These are phyloP conservation scores for Aspergillus conjunctus DNA, from an alignment of 495 filamentous ascomycete genomes.

Conservation along the genomic window DNA sequence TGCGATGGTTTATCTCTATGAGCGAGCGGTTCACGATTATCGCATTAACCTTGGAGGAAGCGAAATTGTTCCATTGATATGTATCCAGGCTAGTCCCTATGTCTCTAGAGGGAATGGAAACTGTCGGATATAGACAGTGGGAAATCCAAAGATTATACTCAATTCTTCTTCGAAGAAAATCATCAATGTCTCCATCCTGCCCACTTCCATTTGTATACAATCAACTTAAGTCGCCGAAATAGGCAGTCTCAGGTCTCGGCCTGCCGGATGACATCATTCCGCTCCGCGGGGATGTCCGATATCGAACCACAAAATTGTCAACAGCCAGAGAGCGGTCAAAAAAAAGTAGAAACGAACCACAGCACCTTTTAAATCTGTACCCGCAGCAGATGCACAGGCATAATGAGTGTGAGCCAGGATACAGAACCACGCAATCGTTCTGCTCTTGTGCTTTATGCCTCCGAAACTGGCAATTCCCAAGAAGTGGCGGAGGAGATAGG, in stretches of 20 bases:
- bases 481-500: slow-evolving; percentile 86
- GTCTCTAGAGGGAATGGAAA: background rate
- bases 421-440: slow-evolving; percentile 42
- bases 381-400: slow-evolving; percentile 10
- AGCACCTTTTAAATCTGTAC: background rate
- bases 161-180: background rate
- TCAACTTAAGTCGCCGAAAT: background rate
- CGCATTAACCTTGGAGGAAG: background rate
- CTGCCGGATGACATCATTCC: slow-evolving; percentile 28
- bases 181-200: background rate
- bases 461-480: slow-evolving; percentile 91
- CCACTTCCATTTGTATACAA: background rate
- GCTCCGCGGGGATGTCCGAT: slow-evolving; percentile 16
- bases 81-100: background rate
- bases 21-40: slow-evolving; percentile 1
- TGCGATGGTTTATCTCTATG: background rate
- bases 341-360: slow-evolving; percentile 8
- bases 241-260: background rate
- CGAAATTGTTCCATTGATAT: background rate
- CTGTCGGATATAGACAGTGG: background rate
- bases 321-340: slow-evolving; percentile 2
- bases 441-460: slow-evolving; percentile 85
- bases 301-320: slow-evolving; percentile 15
- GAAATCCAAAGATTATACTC: too few relatives aligned
- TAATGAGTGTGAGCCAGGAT: slow-evolving; percentile 29